Base-by-base conservation (phyloP, 2,329 filamentous ascomycete genomes). In the Rhexocercosporidium sp. region DNA sequence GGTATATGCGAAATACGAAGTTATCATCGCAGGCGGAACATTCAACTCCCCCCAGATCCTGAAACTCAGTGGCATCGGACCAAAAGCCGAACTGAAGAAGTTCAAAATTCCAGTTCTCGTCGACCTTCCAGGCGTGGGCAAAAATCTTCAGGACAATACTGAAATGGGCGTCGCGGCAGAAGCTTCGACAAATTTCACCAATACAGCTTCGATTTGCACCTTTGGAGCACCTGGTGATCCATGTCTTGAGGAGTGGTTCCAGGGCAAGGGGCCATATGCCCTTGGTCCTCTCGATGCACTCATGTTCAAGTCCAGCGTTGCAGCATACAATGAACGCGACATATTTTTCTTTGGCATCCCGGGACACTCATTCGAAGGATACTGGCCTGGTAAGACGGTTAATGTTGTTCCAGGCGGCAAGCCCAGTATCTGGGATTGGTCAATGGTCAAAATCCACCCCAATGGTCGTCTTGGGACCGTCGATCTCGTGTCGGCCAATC, bases 91-190 rank as follows among this genome's bases (percentile, higher is more conserved):
- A 72, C 77, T 83, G 3, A 25, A 73, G 27, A 69, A 70, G 39
- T 73, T 84, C 72, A 75, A 79, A 29, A 88, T 90, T 67, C 77
- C 80, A 2, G 79, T 88, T 3, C 71, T 89, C 31, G 86, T 62
- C 3, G 82, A 90, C 72, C 81, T 88, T 0, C 88, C 87, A 0
- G 88, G 91, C 9, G 87, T 91, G n/a, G 89, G 88, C 39, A 82
- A 79, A 34, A 89, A 90, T 76, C 79, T 89, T 1, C 81, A 85
- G 83, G 70, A 82, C 84, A 62, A 84, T 66, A 85, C 85, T 74
- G 84, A 84, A 74, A 80, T 84, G 59, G 77, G 78, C n/a, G 77
- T 84, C 27, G 75, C 82, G 39, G 83, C 80, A 34, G 78, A 83
- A 9, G 69, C 78, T 37, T 75, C 78, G 37, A 66, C 75, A 2